Evolutionary conservation across 1,284 basidiomycete genomes (phyloP), one percentile per base, ranked within the genome.

Genomic region (Earliella scabrosa): DNA sequence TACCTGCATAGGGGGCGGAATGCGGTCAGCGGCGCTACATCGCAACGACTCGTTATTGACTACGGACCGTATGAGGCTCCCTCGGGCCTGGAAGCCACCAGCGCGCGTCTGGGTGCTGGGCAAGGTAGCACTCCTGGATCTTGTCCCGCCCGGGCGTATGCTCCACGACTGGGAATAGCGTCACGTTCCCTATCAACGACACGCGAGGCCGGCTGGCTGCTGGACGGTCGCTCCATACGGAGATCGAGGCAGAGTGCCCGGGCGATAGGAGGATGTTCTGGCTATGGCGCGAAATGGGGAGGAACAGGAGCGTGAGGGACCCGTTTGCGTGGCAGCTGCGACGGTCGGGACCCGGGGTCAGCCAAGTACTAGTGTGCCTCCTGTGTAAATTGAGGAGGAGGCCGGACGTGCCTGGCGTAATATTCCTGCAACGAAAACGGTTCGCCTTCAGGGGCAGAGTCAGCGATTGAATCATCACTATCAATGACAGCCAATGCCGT

Each of bases 401-500:
- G 24, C 26, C n/a, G 31, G 44, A 62, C 65, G 53, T 52, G 76
- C 76, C 74, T 77, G 40, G 75, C 73, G 65, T 82, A 79, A 65
- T 86, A 86, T 70, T 87, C 85, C 70, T 86, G 83, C 54, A 87
- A 70, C 7, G 83, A 76, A 65, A 86, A 86, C 14, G 85, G 83
- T 59, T 79, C 73, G 20, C 77, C 84, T 84, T 50, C 44, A 61
- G 47, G 56, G 58, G 39, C 48, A 56, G 14, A 38, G n/a, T n/a
- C n/a, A n/a, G 47, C 49, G 45, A 46, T 32, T 24, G 40, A 54
- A 46, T 44, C 46, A 54, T 34, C 27, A 50, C 14, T 40, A 49
- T 31, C n/a, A 29, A 32, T 52, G 18, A 52, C 50, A 47, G 43
- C 52, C 40, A 50, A 11, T 41, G 51, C 11, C 45, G 24, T 31